phyloP scores from a whole-genome alignment of 176 grass and related monocot species.

The Zoysia japonica region DNA sequence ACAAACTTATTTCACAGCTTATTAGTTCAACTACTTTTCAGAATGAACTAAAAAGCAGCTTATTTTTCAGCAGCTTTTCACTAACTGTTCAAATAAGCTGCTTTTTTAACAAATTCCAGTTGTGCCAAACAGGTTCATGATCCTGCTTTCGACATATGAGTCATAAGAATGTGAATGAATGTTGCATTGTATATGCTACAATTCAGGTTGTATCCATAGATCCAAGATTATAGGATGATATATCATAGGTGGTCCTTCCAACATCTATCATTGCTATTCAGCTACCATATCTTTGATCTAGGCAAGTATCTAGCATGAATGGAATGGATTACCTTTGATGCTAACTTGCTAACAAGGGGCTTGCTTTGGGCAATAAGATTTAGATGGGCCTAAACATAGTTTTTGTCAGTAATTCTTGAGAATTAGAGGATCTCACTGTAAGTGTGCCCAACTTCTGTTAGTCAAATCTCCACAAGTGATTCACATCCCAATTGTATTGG shows the following conservation, averaged over 20 bases:
- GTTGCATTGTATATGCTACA: background rate
- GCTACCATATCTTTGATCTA: background rate
- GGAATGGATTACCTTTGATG: background rate
- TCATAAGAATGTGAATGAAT: conserved; percentile 8
- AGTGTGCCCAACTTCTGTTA: background rate
- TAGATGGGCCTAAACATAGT: background rate
- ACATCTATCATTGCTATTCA: background rate
- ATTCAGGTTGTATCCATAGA: background rate
- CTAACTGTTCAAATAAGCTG: no score
- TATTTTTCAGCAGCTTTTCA: no score
- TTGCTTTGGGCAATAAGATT: conserved; percentile 10
- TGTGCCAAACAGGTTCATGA: no score
- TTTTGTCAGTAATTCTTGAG: background rate
- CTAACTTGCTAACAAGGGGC: background rate
- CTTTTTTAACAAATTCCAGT: no score
- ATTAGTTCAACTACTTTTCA: no score
- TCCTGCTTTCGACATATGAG: no score
- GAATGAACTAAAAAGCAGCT: no score
- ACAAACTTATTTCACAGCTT: no score
- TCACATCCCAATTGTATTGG: no score
- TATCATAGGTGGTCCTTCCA: no score
- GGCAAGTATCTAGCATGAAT: background rate
- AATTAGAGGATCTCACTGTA: no score
- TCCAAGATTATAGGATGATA: background rate
- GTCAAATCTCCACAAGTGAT: background rate